Evolutionary conservation across 1,139 yeast species (phyloP), one percentile per base, ranked within the genome.

Genomic region (Pichia sp.): DNA sequence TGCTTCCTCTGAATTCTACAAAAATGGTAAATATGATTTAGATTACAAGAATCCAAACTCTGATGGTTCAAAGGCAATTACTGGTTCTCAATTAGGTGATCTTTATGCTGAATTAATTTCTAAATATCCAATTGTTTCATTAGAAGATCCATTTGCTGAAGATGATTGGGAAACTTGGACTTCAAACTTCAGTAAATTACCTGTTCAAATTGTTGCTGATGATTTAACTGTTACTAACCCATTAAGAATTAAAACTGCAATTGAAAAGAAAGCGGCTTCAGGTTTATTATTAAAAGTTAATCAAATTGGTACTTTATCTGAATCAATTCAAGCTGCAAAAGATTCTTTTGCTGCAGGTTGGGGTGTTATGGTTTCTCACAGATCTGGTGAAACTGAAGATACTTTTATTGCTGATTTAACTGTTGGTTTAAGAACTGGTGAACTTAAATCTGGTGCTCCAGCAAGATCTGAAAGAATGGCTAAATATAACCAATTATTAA

Each of bases 361-460:
- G 96, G 96, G 96, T 77, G 95, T 87, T 64, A 87, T 87, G 95
- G 96, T 87, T 64, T 86, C 95, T 63, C 96, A 87, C 82, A 85
- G 96, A 80, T 87, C 96, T 60, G 97, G 97, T 76, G 97, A 90
- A 80, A 89, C 97, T 58, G 97, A 90, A 78, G 97, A 90, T 75
- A 83, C 95, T 61, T 82, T 86, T 78, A 89, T 90, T 73, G 97
- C 97, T 66, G 97, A 90, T 73, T 80, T 90, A 68, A 76, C 89
- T 61, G 96, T 90, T 63, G 97, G 97, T 76, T 78, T 90, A 70
- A 86, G 97, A 80, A 66, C 95, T 60, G 97, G 96, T 70, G 96
- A 90, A 80, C 83, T 90, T 73, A 90, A 90, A 89, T 85, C 96
- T 61, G 97, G 97, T 82, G 97, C 97, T 67, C 96, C 97, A 68